These are phyloP conservation scores for Diplodia intermedia DNA, from an alignment of 2,329 filamentous ascomycete genomes.

Conservation along the genomic window DNA sequence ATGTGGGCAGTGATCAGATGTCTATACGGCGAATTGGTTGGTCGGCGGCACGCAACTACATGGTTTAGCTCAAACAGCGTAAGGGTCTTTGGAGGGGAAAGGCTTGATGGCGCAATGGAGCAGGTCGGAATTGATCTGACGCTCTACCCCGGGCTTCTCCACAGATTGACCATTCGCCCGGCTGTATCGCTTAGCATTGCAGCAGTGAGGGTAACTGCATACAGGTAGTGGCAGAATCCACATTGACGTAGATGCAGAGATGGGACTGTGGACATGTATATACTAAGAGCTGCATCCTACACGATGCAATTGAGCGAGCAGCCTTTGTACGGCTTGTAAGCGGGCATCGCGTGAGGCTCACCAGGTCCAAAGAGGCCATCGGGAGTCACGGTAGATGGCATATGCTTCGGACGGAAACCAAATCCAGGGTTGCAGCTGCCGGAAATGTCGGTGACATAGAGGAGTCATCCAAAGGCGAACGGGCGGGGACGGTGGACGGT, in stretches of 20 bases:
- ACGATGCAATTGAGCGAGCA: background rate
- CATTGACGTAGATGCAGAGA: background rate
- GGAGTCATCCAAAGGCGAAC: constrained; percentile 17
- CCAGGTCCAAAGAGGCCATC: background rate
- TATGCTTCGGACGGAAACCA: background rate
- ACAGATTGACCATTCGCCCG: constrained; percentile 24
- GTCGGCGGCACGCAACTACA: background rate
- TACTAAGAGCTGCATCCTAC: too few relatives aligned
- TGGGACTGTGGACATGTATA: background rate
- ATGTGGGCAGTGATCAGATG: background rate
- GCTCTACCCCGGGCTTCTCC: constrained; percentile 16
- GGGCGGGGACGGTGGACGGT: constrained; percentile 3
- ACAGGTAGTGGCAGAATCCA: background rate
- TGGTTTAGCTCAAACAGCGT: constrained; percentile 5
- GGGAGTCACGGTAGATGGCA: background rate
- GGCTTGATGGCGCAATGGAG: constrained; percentile 17
- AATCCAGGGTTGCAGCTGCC: background rate
- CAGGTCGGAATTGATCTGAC: constrained; percentile 26
- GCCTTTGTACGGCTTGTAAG: background rate
- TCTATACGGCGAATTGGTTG: constrained; percentile 6
- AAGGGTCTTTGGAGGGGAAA: background rate
- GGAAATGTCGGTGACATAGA: background rate
- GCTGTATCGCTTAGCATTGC: background rate
- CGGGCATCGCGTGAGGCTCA: background rate
- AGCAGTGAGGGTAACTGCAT: background rate